Evolutionary conservation across 768 basidiomycete genomes (phyloP).

Genomic region (Russula earlei): DNA sequence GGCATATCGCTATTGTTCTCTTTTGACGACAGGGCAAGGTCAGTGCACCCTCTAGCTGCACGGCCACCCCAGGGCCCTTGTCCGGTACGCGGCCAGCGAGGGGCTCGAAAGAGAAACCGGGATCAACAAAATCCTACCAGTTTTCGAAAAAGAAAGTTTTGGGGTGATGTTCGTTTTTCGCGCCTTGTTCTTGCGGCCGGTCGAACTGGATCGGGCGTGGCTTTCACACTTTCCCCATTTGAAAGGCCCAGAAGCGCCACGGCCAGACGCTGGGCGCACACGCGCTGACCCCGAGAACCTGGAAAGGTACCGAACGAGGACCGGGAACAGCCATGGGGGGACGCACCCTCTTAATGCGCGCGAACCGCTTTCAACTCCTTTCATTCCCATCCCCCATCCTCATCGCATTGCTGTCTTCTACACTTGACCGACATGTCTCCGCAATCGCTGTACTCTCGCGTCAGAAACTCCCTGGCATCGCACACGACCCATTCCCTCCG

Average conservation of each 20-base stretch:
- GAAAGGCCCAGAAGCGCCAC: not conserved
- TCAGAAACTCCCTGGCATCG: not conserved
- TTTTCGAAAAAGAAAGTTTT: not conserved
- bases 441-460: not conserved
- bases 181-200: not conserved
- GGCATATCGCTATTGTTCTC: not conserved
- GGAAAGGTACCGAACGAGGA: slow-evolving; percentile 5
- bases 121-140: not conserved
- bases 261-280: slow-evolving; percentile 7
- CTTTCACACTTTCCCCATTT: not conserved
- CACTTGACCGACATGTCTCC: not conserved
- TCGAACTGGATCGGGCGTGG: not conserved
- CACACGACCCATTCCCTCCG: not conserved
- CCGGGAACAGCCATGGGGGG: slow-evolving; percentile 10
- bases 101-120: no score
- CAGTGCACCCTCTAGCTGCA: not conserved
- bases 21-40: not conserved
- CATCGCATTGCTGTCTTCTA: not conserved
- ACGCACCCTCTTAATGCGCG: slow-evolving; percentile 2
- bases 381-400: not conserved
- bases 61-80: not conserved
- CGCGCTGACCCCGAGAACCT: not conserved
- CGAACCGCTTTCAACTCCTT: not conserved
- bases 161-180: not conserved
- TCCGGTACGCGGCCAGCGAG: not conserved